Conservation (phyloP, 208 protist species). For the Acanthamoeba culbertsoni region DNA sequence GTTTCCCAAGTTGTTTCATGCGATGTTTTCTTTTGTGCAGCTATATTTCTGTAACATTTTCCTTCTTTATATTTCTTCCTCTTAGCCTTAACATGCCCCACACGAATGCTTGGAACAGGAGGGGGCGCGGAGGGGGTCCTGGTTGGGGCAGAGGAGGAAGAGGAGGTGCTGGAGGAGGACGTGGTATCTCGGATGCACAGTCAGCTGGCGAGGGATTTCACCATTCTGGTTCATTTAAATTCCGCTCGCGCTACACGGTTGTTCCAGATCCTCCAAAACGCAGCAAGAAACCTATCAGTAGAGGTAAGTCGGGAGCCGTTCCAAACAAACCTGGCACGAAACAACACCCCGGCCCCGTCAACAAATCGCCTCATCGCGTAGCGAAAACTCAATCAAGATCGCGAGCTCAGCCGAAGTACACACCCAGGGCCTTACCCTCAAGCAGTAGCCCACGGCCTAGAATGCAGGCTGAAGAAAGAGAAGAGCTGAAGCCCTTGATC, state of each 20-base stretch:
- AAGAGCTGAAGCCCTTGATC: conserved; percentile 10
- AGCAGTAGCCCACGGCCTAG: neutral
- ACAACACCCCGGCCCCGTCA: no score
- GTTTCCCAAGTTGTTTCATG: no score
- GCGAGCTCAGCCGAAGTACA: no score
- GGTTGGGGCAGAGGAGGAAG: neutral
- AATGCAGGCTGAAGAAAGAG: neutral
- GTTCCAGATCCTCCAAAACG: neutral
- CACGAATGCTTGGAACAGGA: neutral
- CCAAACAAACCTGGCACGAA: no score
- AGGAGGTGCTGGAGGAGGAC: neutral
- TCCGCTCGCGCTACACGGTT: neutral
- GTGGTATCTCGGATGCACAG: neutral
- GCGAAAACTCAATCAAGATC: no score
- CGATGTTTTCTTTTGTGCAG: no score
- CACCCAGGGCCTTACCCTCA: no score
- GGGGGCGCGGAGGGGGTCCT: neutral
- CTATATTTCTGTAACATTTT: no score
- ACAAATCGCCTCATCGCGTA: no score
- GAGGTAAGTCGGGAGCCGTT: no score
- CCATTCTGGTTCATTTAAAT: neutral
- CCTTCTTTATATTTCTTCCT: no score
- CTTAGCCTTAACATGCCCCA: neutral
- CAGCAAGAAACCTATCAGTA: neutral
- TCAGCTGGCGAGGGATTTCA: neutral